phyloP scores from a whole-genome alignment of 257 asterid species.

The Solanum neorickii region DNA sequence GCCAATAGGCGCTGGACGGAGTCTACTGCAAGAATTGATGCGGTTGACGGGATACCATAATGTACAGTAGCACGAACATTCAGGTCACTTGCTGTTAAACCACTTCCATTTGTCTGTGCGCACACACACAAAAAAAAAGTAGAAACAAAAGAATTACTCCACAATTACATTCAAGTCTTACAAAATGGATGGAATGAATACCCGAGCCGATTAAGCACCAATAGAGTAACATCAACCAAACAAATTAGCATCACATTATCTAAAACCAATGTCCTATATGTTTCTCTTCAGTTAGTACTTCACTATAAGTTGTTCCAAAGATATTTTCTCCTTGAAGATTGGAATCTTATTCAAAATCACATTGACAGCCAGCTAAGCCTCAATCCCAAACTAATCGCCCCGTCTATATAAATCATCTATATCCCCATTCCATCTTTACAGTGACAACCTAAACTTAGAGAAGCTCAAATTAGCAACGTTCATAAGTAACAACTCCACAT shows the following conservation, averaged over 20 bases:
- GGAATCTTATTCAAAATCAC: neutral
- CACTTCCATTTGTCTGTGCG: slow-evolving; percentile 38
- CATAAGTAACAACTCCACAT: neutral
- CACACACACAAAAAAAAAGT: neutral
- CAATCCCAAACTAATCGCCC: neutral
- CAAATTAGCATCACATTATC: neutral
- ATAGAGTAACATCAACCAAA: neutral
- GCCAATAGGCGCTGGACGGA: slow-evolving; percentile 79
- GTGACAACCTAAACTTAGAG: neutral
- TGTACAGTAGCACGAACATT: slow-evolving; percentile 52
- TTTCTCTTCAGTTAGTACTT: neutral
- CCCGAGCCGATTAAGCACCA: neutral
- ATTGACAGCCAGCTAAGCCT: neutral
- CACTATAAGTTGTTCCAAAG: neutral
- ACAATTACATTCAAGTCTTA: neutral
- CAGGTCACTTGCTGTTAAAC: slow-evolving; percentile 45
- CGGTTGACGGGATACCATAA: slow-evolving; percentile 76
- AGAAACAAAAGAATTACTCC: neutral
- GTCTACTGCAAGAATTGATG: slow-evolving; percentile 82
- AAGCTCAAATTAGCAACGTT: neutral
- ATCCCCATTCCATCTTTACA: neutral
- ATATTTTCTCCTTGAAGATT: neutral
- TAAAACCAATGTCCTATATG: neutral
- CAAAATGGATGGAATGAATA: neutral
- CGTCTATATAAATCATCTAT: neutral